Evolutionary conservation across 306 rosid species (phyloP).

Genomic region (Fagus crenata): DNA sequence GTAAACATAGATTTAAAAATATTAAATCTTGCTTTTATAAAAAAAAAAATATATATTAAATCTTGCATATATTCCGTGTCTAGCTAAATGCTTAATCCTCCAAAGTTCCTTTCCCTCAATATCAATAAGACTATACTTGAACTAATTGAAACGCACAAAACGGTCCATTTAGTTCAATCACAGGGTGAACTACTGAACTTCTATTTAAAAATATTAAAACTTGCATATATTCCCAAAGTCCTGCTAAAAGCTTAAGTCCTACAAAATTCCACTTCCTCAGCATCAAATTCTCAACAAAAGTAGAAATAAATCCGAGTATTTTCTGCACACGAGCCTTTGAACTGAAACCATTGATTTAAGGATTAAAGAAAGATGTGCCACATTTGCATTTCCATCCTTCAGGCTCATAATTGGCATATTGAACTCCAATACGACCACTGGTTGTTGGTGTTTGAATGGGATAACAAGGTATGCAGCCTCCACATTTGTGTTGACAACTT

Average conservation of each 20-base stretch:
- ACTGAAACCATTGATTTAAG: slow-evolving; percentile 12
- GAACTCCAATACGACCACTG: slow-evolving; percentile 24
- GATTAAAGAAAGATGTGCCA: slow-evolving; percentile 36
- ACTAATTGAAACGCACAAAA: no score
- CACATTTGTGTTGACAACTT: slow-evolving; percentile 36
- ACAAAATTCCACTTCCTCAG: neutral
- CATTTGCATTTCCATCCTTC: slow-evolving; percentile 53
- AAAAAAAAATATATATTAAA: no score
- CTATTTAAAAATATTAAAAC: neutral
- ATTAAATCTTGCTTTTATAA: no score
- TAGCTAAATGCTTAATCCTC: no score
- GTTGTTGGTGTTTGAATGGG: slow-evolving; percentile 38
- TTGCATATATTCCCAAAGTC: neutral
- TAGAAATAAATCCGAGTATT: no score
- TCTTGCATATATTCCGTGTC: no score
- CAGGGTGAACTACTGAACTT: no score
- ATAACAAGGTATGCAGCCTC: slow-evolving; percentile 38
- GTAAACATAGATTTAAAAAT: no score
- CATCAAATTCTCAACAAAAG: neutral
- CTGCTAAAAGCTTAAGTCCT: neutral
- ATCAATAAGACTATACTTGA: no score
- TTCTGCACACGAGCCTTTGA: neutral
- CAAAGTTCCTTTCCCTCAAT: no score
- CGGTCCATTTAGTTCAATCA: no score
- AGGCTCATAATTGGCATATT: slow-evolving; percentile 41